These are phyloP conservation scores for Moniliophthora roreri DNA, from an alignment of 1,284 basidiomycete species.

Conservation along the genomic window DNA sequence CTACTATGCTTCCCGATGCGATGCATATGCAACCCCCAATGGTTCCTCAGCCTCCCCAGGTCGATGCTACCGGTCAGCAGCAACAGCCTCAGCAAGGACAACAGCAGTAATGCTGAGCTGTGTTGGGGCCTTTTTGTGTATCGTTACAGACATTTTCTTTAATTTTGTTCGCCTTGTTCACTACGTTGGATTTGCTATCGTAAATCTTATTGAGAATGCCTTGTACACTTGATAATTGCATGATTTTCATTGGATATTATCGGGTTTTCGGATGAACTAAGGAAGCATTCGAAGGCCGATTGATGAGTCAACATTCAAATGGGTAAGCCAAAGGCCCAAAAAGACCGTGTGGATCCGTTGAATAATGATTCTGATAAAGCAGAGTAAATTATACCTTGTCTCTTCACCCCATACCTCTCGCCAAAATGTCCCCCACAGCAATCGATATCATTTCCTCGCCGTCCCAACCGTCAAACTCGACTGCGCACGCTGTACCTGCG, in stretches of 20 bases:
- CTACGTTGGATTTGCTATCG: not conserved
- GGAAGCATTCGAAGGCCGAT: not conserved
- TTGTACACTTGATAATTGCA: not conserved
- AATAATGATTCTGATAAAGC: not conserved
- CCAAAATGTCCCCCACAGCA: conserved; percentile 61
- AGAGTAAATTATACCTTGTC: not conserved
- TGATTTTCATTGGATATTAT: not conserved
- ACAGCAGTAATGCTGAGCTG: not conserved
- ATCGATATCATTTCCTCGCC: conserved; percentile 31
- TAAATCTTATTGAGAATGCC: too few species aligned
- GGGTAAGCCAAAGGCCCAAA: too few species aligned
- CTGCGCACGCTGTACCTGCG: conserved; percentile 18
- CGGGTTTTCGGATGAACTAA: not conserved
- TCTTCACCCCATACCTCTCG: not conserved
- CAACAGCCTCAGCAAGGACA: conserved; percentile 23
- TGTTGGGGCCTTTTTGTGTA: conserved; percentile 10
- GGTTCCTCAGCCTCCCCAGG: conserved; percentile 28
- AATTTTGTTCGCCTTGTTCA: conserved; percentile 12
- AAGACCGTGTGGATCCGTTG: not conserved
- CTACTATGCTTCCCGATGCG: conserved; percentile 55
- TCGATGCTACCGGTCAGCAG: conserved; percentile 36
- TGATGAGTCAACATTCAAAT: not conserved
- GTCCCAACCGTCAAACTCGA: conserved; percentile 1
- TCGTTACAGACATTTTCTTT: conserved; percentile 15
- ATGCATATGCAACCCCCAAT: conserved; percentile 54